These are phyloP conservation scores for Phytophthora ramorum DNA, from an alignment of 352 stramenopile species.

Conservation along the genomic window DNA sequence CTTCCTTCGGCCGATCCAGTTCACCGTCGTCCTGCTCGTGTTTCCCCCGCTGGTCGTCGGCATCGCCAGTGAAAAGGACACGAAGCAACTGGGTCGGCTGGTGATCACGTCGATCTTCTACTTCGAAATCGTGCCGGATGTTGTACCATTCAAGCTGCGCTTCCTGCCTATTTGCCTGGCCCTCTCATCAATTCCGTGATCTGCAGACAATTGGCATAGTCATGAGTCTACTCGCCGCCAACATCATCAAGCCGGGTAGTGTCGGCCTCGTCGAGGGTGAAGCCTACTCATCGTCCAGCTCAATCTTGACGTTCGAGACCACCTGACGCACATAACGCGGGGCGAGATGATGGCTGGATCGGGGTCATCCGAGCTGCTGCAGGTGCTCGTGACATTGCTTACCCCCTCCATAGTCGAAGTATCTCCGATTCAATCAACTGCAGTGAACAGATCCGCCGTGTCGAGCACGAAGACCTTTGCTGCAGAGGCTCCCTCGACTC, in stretches of 20 bases:
- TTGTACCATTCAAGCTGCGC: neutral
- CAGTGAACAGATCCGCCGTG: no score
- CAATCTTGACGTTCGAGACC: slow-evolving; percentile 46
- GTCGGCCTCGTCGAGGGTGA: slow-evolving; percentile 35
- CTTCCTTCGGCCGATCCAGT: slow-evolving; percentile 49
- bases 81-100: slow-evolving; percentile 51
- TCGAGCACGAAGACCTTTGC: no score
- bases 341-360: slow-evolving; percentile 59
- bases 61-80: slow-evolving; percentile 47
- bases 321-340: slow-evolving; percentile 60
- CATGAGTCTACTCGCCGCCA: slow-evolving; percentile 47
- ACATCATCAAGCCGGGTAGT: slow-evolving; percentile 52
- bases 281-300: slow-evolving; percentile 24
- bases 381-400: slow-evolving; percentile 43
- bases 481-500: no score
- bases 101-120: slow-evolving; percentile 59
- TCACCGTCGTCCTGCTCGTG: slow-evolving; percentile 60
- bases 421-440: no score
- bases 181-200: neutral
- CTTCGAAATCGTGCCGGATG: slow-evolving; percentile 50
- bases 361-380: slow-evolving; percentile 50
- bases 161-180: neutral
- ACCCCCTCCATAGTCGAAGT: no score
- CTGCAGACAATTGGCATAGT: slow-evolving; percentile 41
- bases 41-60: slow-evolving; percentile 58